Conservation (phyloP, 2,329 filamentous ascomycete genomes). For the Chrysoporthe cubensis region DNA sequence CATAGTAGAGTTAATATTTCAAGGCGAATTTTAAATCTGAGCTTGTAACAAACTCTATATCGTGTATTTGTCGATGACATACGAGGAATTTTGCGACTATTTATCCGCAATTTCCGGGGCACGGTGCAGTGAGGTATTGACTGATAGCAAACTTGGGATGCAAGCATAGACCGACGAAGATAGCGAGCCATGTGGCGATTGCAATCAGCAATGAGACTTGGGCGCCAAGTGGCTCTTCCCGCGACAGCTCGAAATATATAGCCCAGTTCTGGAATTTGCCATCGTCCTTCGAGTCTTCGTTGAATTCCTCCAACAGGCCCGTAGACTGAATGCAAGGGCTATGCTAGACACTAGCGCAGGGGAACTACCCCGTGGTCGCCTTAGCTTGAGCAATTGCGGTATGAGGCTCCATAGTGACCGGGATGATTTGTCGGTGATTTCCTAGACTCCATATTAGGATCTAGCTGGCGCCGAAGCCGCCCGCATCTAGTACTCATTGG, state of each 20-base stretch:
- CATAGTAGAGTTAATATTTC: neutral
- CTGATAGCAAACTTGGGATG: neutral
- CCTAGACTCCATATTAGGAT: neutral
- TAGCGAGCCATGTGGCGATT: neutral
- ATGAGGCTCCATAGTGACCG: neutral
- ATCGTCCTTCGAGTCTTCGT: neutral
- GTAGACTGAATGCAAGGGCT: neutral
- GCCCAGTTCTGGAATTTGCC: neutral
- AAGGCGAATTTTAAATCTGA: neutral
- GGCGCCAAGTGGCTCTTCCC: neutral
- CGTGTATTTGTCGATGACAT: neutral
- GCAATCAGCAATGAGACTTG: neutral
- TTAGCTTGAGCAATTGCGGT: neutral
- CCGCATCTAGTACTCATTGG: neutral
- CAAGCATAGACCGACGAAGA: neutral
- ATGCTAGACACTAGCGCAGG: neutral
- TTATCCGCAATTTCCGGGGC: neutral
- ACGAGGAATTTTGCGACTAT: neutral
- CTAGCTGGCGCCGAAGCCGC: neutral
- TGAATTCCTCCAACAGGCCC: neutral
- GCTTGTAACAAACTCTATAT: neutral
- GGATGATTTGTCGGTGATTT: constrained; percentile 5
- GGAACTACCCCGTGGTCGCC: neutral
- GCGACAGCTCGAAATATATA: neutral
- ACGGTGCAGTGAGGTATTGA: neutral